phyloP scores from a whole-genome alignment of 2,329 filamentous ascomycete species.

The Scleromitrula shiraiana region DNA sequence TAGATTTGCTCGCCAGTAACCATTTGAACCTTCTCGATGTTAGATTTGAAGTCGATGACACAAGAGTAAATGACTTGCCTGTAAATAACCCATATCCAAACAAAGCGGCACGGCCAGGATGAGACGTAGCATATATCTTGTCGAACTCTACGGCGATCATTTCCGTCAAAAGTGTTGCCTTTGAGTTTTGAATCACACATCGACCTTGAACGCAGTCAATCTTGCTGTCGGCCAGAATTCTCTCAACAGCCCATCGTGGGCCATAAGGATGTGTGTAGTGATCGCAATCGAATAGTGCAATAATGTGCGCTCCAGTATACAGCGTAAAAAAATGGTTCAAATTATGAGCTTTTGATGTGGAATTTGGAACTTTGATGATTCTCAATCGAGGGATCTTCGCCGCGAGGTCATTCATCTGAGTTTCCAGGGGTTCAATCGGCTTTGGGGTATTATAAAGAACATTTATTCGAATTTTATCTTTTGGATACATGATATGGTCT shows the following conservation, averaged over 20 bases:
- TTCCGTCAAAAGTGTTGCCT: slow-evolving; percentile 35
- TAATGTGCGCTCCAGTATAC: slow-evolving; percentile 37
- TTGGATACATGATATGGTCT: slow-evolving; percentile 39
- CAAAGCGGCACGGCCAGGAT: slow-evolving; percentile 39
- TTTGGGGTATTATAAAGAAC: slow-evolving; percentile 42
- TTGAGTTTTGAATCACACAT: slow-evolving; percentile 41
- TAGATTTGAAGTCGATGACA: not conserved
- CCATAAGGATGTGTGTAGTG: slow-evolving; percentile 43
- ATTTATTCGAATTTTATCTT: slow-evolving; percentile 39
- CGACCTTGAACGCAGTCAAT: slow-evolving; percentile 42
- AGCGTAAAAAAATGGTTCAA: slow-evolving; percentile 40
- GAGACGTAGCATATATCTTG: slow-evolving; percentile 44
- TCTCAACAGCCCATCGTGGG: slow-evolving; percentile 40
- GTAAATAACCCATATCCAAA: slow-evolving; percentile 42
- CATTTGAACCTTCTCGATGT: slow-evolving; percentile 32
- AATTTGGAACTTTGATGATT: slow-evolving; percentile 40
- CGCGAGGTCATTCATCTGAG: slow-evolving; percentile 33
- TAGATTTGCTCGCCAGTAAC: slow-evolving; percentile 39
- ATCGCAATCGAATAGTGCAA: slow-evolving; percentile 42
- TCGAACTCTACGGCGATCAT: slow-evolving; percentile 44
- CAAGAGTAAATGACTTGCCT: slow-evolving; percentile 13
- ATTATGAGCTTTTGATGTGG: slow-evolving; percentile 42
- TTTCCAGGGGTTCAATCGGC: slow-evolving; percentile 38
- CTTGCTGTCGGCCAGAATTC: slow-evolving; percentile 35
- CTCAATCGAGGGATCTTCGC: slow-evolving; percentile 34